These are phyloP conservation scores for Salix viminalis DNA, from an alignment of 345 rosid species.

Conservation along the genomic window DNA sequence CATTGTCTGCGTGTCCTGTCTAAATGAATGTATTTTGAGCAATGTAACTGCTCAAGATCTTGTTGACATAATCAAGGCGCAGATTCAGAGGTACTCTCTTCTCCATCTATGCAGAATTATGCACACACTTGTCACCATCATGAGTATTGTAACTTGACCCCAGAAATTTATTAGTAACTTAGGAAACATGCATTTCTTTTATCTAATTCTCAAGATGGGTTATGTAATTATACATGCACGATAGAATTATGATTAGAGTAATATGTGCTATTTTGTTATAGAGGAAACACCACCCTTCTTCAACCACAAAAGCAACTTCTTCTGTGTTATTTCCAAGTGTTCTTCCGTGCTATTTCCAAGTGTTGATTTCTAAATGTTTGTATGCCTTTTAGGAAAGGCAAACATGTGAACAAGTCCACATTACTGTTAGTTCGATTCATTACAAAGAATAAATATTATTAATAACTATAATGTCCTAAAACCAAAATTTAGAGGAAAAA, in stretches of 20 bases:
- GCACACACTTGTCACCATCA: not conserved
- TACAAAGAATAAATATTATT: not conserved
- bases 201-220: not conserved
- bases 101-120: not conserved
- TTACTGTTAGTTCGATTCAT: not conserved
- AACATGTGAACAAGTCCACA: not conserved
- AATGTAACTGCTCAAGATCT: conserved; percentile 96
- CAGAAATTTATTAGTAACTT: not conserved
- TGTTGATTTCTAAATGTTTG: not conserved
- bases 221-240: not conserved
- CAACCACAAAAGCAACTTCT: not conserved
- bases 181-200: not conserved
- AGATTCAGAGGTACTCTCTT: conserved; percentile 70
- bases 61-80: conserved; percentile 86
- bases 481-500: not conserved
- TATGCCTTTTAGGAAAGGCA: not conserved
- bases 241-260: not conserved
- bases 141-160: not conserved
- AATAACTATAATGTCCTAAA: not conserved
- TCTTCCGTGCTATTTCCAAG: not conserved
- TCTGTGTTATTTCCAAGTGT: not conserved
- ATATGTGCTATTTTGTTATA: not conserved
- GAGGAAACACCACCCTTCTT: not conserved
- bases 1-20: conserved; percentile 5
- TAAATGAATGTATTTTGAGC: conserved; percentile 23